Conservation (phyloP, 1,284 basidiomycete genomes). For the Irpex lacteus region DNA sequence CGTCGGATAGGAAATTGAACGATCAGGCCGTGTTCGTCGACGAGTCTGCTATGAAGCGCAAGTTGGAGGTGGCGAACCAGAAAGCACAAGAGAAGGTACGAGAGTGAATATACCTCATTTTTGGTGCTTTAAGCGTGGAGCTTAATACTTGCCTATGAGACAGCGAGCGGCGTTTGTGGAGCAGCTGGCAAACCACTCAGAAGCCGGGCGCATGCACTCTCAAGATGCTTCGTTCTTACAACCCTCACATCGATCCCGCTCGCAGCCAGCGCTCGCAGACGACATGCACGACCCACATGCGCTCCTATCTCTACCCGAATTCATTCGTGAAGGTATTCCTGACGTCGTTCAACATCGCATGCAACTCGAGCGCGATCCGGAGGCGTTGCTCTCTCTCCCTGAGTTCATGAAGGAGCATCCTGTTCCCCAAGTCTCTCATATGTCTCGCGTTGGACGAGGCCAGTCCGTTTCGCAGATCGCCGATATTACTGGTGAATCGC, state of each 20-base stretch:
- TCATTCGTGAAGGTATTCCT: conserved; percentile 57
- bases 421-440: conserved; percentile 25
- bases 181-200: conserved; percentile 64
- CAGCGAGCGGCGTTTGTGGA: conserved; percentile 73
- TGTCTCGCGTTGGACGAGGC: not conserved
- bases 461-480: conserved; percentile 6
- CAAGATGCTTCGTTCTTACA: conserved; percentile 59
- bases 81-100: conserved; percentile 62
- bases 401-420: conserved; percentile 52
- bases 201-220: conserved; percentile 61
- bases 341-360: conserved; percentile 25
- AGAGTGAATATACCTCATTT: not conserved
- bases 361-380: conserved; percentile 37
- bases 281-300: conserved; percentile 55
- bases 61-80: conserved; percentile 48
- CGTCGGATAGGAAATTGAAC: conserved; percentile 61
- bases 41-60: conserved; percentile 47
- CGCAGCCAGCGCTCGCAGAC: conserved; percentile 7
- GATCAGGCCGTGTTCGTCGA: conserved; percentile 69
- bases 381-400: conserved; percentile 53
- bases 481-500: conserved; percentile 19
- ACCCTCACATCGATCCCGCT: conserved; percentile 2
- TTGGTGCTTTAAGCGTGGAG: not conserved
- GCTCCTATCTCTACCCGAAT: conserved; percentile 59
- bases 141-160: conserved; percentile 6